Evolutionary conservation across 2,329 filamentous ascomycete species (phyloP), one percentile per base, ranked within the genome.

Genomic region (Trichoderma semiorbis): DNA sequence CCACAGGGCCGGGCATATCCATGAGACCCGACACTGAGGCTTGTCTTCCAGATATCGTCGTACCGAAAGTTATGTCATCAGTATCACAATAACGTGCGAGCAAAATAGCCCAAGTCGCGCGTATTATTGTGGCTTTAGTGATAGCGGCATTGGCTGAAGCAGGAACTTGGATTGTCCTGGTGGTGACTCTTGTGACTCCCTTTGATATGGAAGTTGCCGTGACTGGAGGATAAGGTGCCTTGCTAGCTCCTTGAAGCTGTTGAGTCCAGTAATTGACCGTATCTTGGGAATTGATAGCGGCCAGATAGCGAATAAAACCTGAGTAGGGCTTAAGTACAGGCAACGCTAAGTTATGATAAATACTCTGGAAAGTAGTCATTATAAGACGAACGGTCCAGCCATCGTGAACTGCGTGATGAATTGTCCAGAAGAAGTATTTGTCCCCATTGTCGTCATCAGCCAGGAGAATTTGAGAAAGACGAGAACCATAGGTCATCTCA

Each of bases 391-490:
- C 63, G 2, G 77, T 76, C 75, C 76, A 78, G 12, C 78, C 78
- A 68, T 80, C 79, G 24, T 79, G 79, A 4, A 79, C 36, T 1
- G 77, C 74, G 60, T 80, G 78, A 24, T 79, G 77, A 3, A 77
- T 68, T 0, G 76, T 76, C 73, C 76, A 78, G 4, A 78, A 67
- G 16, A 79, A 74, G n/a, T 61, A 76, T 1, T 26, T 58, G 3
- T 28, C 5, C 0, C 34, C 43, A 32, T 69, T 32, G 11, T 43
- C 65, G 3, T 14, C 32, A 11, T 32, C 16, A 11, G 28, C 26
- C 5, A 72, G 7, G 39, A 14, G 4, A 14, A 4, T 24, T n/a
- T 24, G 55, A 28, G 64, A 72, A 14, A 72, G 70, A 2, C 58
- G 34, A 14, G 63, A 43, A 5, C 73, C 73, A 7, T 71, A 71